These are phyloP conservation scores for Dioscorea alata DNA, from an alignment of 106 monocot genomes.

Conservation along the genomic window DNA sequence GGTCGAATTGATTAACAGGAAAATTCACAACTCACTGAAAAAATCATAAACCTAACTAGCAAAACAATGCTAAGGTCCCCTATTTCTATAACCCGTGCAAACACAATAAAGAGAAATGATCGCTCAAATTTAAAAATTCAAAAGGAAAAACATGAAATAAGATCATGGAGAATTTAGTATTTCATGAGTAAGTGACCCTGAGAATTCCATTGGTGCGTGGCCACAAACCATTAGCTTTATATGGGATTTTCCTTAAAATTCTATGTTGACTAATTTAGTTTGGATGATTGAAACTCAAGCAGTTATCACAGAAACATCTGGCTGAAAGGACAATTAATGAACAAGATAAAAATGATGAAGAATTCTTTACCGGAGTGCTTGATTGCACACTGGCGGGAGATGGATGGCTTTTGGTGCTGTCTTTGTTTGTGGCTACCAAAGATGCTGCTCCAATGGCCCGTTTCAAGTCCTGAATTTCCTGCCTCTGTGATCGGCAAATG, in stretches of 20 bases:
- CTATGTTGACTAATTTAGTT: too few relatives aligned
- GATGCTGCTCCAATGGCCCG: constrained; percentile 23
- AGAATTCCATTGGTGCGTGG: too few relatives aligned
- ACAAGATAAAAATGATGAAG: not conserved
- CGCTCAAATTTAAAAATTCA: too few relatives aligned
- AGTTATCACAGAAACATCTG: too few relatives aligned
- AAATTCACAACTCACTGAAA: not conserved
- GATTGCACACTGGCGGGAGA: constrained; percentile 30
- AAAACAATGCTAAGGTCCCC: not conserved
- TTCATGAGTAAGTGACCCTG: too few relatives aligned
- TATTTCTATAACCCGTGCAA: not conserved
- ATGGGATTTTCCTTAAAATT: too few relatives aligned
- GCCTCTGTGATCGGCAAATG: constrained; percentile 87
- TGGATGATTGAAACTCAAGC: too few relatives aligned
- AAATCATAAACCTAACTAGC: too few relatives aligned
- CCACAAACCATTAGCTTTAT: too few relatives aligned
- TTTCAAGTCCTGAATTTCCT: constrained; percentile 93
- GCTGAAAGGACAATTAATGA: not conserved
- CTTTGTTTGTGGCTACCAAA: constrained; percentile 24
- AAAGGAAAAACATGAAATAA: too few relatives aligned
- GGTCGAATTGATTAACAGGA: not conserved
- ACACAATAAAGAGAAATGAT: too few relatives aligned
- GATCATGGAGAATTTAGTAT: too few relatives aligned
- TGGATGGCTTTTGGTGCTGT: constrained; percentile 15
- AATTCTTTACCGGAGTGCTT: constrained; percentile 33